Evolutionary conservation across 176 grass and related monocot species (phyloP).

Genomic region (Areca catechu): DNA sequence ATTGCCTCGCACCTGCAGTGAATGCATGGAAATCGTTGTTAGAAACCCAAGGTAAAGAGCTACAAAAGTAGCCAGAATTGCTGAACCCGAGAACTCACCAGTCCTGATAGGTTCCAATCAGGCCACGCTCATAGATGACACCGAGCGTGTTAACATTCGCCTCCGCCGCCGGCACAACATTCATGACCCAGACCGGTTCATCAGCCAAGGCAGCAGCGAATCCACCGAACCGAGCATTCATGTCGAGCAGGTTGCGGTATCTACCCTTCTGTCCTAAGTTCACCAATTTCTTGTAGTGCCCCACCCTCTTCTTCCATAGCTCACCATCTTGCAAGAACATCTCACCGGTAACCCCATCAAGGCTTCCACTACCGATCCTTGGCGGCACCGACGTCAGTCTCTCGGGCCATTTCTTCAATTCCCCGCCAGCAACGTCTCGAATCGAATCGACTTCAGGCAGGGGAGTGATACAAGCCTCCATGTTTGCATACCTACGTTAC

Average conservation of each 20-base stretch:
- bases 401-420: constrained; percentile 34
- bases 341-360: constrained; percentile 22
- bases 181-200: constrained; percentile 51
- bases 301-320: constrained; percentile 39
- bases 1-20: constrained; percentile 42
- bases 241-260: constrained; percentile 54
- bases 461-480: constrained; percentile 35
- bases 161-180: constrained; percentile 31
- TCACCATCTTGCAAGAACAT: constrained; percentile 23
- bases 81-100: constrained; percentile 17
- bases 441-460: constrained; percentile 24
- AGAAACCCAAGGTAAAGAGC: no score
- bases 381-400: constrained; percentile 30
- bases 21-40: background rate
- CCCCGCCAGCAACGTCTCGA: constrained; percentile 12
- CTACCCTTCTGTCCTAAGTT: constrained; percentile 38
- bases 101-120: constrained; percentile 48
- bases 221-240: constrained; percentile 33
- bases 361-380: constrained; percentile 25
- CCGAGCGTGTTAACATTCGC: constrained; percentile 27
- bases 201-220: constrained; percentile 38
- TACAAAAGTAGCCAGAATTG: no score
- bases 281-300: constrained; percentile 29
- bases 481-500: constrained; percentile 26
- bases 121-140: constrained; percentile 44